Evolutionary conservation across 2,329 filamentous ascomycete genomes (phyloP), one percentile per base, ranked within the genome.

Genomic region (Alternaria brassicae): DNA sequence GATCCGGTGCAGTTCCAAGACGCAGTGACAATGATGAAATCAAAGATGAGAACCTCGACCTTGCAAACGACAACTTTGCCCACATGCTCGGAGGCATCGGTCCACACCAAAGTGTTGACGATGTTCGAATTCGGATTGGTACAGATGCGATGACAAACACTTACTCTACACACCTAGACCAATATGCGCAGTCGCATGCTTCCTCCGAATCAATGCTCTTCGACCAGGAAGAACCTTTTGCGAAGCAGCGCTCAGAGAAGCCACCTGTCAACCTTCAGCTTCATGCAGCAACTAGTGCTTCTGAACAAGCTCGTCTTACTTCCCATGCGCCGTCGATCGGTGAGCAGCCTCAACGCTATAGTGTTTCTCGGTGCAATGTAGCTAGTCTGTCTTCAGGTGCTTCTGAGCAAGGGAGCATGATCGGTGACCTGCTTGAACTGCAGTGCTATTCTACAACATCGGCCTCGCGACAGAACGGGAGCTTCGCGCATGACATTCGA

Each of bases 131-230:
- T 55, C 73, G 70, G 23, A 76, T 79, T 55, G 77, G 77, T 15
- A 72, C 71, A 52, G 71, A 76, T 62, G 77, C 74, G 56, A 67
- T 75, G 63, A 68, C 67, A 48, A 72, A 63, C 50, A 63, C 61
- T 37, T 63, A 58, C n/a, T 65, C 66, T 39, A 66, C 53, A 40
- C 61, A 62, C 37, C 55, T 47, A 13, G 39, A 53, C 36, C 56
- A 49, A 44, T 56, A 45, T 32, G 44, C 42, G 30, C 53, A 48
- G n/a, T 65, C 62, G 17, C 58, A 60, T 27, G 63, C 61, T 37
- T 73, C 68, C 15, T 76, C 75, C 8, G 74, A 77, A 30, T 53
- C 67, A 23, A 78, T 79, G 75, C 67, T 78, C 9, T 75, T 79
- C 51, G 76, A 77, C 49, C 64, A 74, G 48, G 62, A 72, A 52